A percentile compares a stretch with the other conserved stretches of the same genome.
Conservation (phyloP, 805 yeast genomes). For the Wickerhamiella parazyma region DNA sequence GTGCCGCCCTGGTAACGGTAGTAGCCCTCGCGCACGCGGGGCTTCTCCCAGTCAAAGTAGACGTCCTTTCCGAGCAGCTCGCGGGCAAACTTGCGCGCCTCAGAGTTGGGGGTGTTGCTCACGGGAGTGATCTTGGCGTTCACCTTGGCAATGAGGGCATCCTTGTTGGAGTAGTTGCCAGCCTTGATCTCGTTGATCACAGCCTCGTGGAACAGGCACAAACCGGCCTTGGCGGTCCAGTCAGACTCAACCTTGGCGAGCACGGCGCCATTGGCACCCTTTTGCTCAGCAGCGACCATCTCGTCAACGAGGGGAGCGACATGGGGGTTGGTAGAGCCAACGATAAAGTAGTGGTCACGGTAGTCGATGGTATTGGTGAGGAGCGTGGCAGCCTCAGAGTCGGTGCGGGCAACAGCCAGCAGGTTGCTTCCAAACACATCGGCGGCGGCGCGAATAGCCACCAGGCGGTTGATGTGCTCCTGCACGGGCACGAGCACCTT, state of each 20-base stretch:
- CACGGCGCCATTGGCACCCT: slow-evolving; percentile 58
- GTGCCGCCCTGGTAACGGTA: slow-evolving; percentile 95
- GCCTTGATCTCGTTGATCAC: slow-evolving; percentile 67
- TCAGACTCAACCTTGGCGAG: slow-evolving; percentile 63
- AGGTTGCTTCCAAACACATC: slow-evolving; percentile 83
- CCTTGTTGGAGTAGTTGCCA: slow-evolving; percentile 46
- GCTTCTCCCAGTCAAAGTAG: slow-evolving; percentile 87
- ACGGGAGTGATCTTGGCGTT: slow-evolving; percentile 57
- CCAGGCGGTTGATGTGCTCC: slow-evolving; percentile 89
- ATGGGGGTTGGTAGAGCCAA: slow-evolving; percentile 82
- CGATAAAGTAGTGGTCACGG: slow-evolving; percentile 85
- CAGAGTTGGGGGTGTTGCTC: slow-evolving; percentile 59
- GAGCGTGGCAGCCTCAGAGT: slow-evolving; percentile 94
- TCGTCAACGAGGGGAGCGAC: slow-evolving; percentile 59
- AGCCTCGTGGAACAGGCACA: slow-evolving; percentile 83
- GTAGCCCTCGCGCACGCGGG: slow-evolving; percentile 94
- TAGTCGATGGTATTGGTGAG: slow-evolving; percentile 86
- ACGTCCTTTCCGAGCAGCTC: slow-evolving; percentile 67
- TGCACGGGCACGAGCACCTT: slow-evolving; percentile 94
- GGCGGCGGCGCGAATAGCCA: slow-evolving; percentile 89
- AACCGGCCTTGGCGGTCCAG: slow-evolving; percentile 72
- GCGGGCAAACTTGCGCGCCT: slow-evolving; percentile 65
- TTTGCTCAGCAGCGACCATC: slow-evolving; percentile 66
- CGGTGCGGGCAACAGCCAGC: slow-evolving; percentile 86
- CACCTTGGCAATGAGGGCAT: slow-evolving; percentile 50